Base-by-base conservation (phyloP, 768 basidiomycete species). In the Myochromella boudieri region DNA sequence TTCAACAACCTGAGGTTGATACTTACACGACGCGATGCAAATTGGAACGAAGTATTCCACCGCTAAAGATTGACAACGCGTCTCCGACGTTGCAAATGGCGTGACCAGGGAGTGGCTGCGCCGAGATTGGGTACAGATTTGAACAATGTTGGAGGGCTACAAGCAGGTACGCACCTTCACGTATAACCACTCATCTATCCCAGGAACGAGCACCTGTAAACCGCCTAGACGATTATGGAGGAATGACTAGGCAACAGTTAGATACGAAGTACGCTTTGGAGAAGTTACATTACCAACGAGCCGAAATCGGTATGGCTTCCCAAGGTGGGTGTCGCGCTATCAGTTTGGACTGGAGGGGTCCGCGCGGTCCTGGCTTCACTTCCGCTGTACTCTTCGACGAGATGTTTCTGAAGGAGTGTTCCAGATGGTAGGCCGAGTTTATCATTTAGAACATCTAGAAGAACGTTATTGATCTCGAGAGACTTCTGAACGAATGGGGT, bases 251-350 rank as follows among this genome's bases (percentile, higher is more conserved):
- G 3, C 65, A 36, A 49, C 4, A 61, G 48, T 47, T 72, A 58
- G 4, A 66, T 69, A 37, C 74, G 66, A 20, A 66, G 63, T 7
- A 64, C 22, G 33, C 64, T 56, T 57, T n/a, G 55, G 55, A 20
- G 24, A 37, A 22, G 1, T 29, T 2, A 11, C 21, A 76, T 57
- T 53, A 84, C 83, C 46, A 86, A 59, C n/a, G 80, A 81, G 53
- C 85, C 84, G 52, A 86, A 87, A 61, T 86, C 85, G 2, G 84
- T 85, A 58, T 87, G 86, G 1, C 79, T 77, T 15, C 83, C 83
- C n/a, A 54, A 36, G 10, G 48, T 42, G 0, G 70, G 68, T n/a
- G 70, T 66, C 37, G 63, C 71, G 5, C 70, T 64, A 27, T 45
- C 69, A 0, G 52, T 54, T 3, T 64, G 61, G 45, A 59, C 65